A percentile compares a stretch with the other conserved stretches of the same genome.
These are phyloP conservation scores for Leccinum sublutescens DNA, from an alignment of 768 basidiomycete species.

Conservation along the genomic window DNA sequence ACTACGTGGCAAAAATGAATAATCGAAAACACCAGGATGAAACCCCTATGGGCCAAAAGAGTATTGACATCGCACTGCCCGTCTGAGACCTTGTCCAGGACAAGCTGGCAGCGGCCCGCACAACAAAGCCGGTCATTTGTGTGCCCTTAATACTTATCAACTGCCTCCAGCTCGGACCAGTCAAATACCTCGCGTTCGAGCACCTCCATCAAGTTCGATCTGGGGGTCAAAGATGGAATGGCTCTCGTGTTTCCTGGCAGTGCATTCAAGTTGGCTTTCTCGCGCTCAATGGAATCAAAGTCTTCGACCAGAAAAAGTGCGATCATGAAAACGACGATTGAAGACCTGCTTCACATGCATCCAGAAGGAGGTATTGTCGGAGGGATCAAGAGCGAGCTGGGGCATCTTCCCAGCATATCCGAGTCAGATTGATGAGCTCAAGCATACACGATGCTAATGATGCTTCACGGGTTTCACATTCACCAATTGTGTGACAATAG, in stretches of 20 bases:
- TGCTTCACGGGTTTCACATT: too few relatives aligned
- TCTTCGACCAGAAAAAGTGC: slow-evolving; percentile 2
- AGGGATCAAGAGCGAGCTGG: too few relatives aligned
- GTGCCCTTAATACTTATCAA: neutral
- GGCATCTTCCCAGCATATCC: neutral
- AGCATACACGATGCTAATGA: neutral
- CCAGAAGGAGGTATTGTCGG: too few relatives aligned
- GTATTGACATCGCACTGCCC: neutral
- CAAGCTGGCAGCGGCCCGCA: neutral
- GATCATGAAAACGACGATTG: slow-evolving; percentile 28
- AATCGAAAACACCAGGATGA: neutral
- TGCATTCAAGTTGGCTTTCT: neutral
- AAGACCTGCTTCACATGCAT: slow-evolving; percentile 17
- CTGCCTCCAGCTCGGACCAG: neutral
- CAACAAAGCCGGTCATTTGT: neutral
- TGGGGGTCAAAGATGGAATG: neutral
- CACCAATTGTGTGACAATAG: neutral
- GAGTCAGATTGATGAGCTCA: too few relatives aligned
- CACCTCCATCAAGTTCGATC: neutral
- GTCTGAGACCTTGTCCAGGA: neutral
- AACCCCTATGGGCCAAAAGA: neutral
- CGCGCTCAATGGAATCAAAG: neutral
- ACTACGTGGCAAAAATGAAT: neutral
- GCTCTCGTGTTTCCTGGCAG: neutral
- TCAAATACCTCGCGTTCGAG: neutral